Base-by-base conservation (phyloP, 1,139 yeast species). In the Hansenula sp. region DNA sequence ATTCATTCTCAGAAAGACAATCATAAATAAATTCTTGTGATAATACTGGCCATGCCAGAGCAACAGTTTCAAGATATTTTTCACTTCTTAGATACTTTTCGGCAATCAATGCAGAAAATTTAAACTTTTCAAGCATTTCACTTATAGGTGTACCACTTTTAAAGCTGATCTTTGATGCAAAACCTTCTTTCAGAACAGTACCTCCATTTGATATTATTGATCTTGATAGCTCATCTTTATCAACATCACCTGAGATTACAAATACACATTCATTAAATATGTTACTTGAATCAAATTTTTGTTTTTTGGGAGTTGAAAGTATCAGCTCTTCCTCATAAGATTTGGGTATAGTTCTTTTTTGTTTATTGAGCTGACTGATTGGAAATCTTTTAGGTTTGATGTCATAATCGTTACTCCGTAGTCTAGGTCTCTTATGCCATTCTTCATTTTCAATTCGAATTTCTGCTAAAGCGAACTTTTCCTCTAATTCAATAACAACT, bases 41-140 rank as follows among this genome's bases (percentile, higher is more conserved):
- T 26, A 90, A 55, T 17, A 88, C 75, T 1, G 97, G 97, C 95
- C 96, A 88, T 2, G 95, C 94, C 33, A 89, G 59, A 0, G 95
- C 88, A n/a, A 89, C 62, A 1, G 86, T 79, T 55, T 88, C 95
- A n/a, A 89, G 60, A 55, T 84, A 90, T 55, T 88, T 88, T 18
- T 82, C 73, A 41, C 88, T 85, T 33, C 95, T 68, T 27, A 77
- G 69, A 48, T 71, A 70, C 18, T 68, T 70, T 32, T 71, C 71
- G 0, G 95, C 72, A 1, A 88, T 60, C 34, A 86, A 68, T 2
- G 89, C 90, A 2, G 74, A 88, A 65, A 88, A 85, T 27, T 53
- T 63, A 46, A 44, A 59, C 2, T 44, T 37, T 3, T 42, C 25
- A 13, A 43, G 38, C 10, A 16, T 14, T 8, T 35, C 19, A 8